These are phyloP conservation scores for Ramularia endophylla DNA, from an alignment of 2,329 filamentous ascomycete species.

Conservation along the genomic window DNA sequence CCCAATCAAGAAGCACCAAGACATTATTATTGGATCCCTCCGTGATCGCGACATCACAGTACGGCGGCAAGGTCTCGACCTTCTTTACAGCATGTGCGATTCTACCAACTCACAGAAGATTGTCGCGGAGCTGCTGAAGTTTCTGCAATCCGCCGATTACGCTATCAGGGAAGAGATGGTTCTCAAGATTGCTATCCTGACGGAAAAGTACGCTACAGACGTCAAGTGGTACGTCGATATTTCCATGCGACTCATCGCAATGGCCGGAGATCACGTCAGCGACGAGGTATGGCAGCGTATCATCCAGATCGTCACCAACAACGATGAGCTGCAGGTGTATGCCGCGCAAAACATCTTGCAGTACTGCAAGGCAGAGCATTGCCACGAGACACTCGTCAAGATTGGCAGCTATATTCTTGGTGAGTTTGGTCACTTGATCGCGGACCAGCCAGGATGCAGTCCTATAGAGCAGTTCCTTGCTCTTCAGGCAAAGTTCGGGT, in stretches of 20 bases:
- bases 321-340: conserved; percentile 95
- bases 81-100: conserved; percentile 99
- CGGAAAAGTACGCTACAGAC: conserved; percentile 97
- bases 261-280: conserved; percentile 97
- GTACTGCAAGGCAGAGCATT: conserved; percentile 87
- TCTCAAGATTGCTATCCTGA: conserved; percentile 94
- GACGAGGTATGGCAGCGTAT: conserved; percentile 99
- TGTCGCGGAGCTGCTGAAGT: conserved; percentile 87
- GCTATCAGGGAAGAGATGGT: conserved; percentile 99
- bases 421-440: conserved; percentile 94
- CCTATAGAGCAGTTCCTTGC: conserved; percentile 97
- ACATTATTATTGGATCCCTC: conserved; percentile 88
- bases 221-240: conserved; percentile 99
- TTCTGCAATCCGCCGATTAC: conserved; percentile 94
- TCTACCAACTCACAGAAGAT: conserved; percentile 89
- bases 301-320: conserved; percentile 98
- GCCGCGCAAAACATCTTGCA: conserved; percentile 88
- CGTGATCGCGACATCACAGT: conserved; percentile 97
- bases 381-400: conserved; percentile 95
- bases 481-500: conserved; percentile 81
- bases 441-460: conserved; percentile 84
- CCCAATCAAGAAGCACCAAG: conserved; percentile 96
- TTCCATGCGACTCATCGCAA: conserved; percentile 84
- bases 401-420: conserved; percentile 95
- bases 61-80: conserved; percentile 85